Evolutionary conservation across 2,329 filamentous ascomycete species (phyloP), one percentile per base, ranked within the genome.

Genomic region (Diaporthe citriasiana): DNA sequence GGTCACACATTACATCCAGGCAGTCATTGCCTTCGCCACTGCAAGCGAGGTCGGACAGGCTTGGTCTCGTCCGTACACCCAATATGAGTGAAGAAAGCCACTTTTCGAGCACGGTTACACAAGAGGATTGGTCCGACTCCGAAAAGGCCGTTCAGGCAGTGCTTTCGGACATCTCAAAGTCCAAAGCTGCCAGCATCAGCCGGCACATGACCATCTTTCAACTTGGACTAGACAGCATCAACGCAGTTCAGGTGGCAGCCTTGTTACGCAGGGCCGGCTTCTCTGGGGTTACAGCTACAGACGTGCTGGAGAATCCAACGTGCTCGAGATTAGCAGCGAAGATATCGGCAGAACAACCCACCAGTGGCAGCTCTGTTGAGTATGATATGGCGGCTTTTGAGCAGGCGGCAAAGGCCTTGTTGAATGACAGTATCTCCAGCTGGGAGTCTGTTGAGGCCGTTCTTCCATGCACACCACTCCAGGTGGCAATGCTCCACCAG

Each of bases 191-290:
- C 0, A 84, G 83, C 0, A 92, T 98, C 60, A 78, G 80, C 4
- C 87, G 86, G 17, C 80, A 88, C 13, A 94, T 91, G 0, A 95
- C 94, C 0, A 94, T 98, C 65, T 97, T 96, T 78, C 91, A 93
- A 73, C 89, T 98, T n/a, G 96, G 96, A 0, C 85, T 98, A 4
- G 95, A 98, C 82, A 98, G 95, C 80, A 97, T 98, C 79, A 95
- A 93, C 75, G 94, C 95, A 0, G 88, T 92, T 7, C 95, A 98
- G 79, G 86, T 98, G 13, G 94, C 95, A 0, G 88, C 90, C 1
- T 84, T 87, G 35, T 85, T 98, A 22, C 90, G 93, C 25, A 88
- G 87, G 51, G 79, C 87, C 25, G 91, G 91, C 0, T 84, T 91
- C 51, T 79, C 81, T 1, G 22, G 35, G 17, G 82, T 95, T 0